phyloP scores from a whole-genome alignment of 2,329 filamentous ascomycete genomes.

The Epichloe glyceriae region DNA sequence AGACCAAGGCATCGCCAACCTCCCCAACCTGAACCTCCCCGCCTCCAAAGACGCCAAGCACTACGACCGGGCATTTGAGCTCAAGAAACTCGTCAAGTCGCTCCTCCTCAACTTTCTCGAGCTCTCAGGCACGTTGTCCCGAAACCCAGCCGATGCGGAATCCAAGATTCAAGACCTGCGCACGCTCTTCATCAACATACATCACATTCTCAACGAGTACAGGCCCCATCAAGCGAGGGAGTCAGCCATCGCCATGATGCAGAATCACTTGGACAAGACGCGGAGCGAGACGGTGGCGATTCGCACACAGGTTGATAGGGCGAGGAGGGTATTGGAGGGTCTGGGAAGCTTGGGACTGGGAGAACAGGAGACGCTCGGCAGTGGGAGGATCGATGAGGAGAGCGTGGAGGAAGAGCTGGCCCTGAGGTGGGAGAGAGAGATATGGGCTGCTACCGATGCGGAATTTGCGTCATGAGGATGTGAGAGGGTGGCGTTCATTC shows the following conservation, averaged over 20 bases:
- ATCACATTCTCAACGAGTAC: slow-evolving; percentile 89
- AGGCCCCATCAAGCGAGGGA: slow-evolving; percentile 85
- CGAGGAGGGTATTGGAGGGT: slow-evolving; percentile 58
- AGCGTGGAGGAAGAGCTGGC: slow-evolving; percentile 9
- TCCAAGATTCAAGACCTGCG: slow-evolving; percentile 67
- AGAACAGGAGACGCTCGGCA: background rate
- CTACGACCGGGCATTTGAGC: slow-evolving; percentile 51
- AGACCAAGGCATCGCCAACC: slow-evolving; percentile 57
- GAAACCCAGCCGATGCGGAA: slow-evolving; percentile 34
- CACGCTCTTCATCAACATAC: slow-evolving; percentile 78
- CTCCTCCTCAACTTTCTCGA: slow-evolving; percentile 82
- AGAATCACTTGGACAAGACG: slow-evolving; percentile 63
- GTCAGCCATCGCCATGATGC: slow-evolving; percentile 76
- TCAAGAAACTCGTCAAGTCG: slow-evolving; percentile 71
- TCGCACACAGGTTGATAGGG: slow-evolving; percentile 54
- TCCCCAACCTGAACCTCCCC: slow-evolving; percentile 30
- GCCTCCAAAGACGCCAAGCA: slow-evolving; percentile 39
- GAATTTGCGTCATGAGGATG: slow-evolving; percentile 19
- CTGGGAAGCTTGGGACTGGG: slow-evolving; percentile 39
- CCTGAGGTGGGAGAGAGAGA: slow-evolving; percentile 18
- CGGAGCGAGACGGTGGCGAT: slow-evolving; percentile 61
- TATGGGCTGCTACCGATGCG: slow-evolving; percentile 31
- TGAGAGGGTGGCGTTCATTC: background rate
- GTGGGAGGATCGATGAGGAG: slow-evolving; percentile 6
- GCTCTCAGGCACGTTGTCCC: slow-evolving; percentile 43